phyloP scores from a whole-genome alignment of 139 green algal species.

The Coelastrella sp. region DNA sequence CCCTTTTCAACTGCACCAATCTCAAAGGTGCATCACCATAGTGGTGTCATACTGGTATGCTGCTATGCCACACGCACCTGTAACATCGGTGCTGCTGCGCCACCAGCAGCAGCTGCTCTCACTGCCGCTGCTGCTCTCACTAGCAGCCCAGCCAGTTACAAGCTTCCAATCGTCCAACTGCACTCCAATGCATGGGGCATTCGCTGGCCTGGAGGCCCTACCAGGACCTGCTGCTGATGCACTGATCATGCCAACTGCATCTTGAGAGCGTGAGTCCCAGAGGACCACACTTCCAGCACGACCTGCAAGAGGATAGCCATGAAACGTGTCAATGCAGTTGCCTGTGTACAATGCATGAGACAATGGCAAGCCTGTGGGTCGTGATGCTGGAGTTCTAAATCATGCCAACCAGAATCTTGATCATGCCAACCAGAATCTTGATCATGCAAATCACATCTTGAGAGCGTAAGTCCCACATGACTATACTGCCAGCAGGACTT shows the following conservation, averaged over 20 bases:
- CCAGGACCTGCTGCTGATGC: background rate
- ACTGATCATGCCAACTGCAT: background rate
- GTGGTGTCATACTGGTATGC: background rate
- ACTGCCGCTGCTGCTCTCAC: slow-evolving; percentile 1
- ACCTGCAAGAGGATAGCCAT: slow-evolving; percentile 16
- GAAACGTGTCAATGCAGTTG: background rate
- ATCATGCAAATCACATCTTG: too few species aligned
- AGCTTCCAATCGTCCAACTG: slow-evolving; percentile 72
- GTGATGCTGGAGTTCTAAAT: too few species aligned
- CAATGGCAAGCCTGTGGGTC: too few species aligned
- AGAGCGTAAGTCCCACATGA: too few species aligned
- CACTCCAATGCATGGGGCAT: slow-evolving; percentile 50
- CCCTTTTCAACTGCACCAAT: too few species aligned
- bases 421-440: too few species aligned
- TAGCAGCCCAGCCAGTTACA: slow-evolving; percentile 45
- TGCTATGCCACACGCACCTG: background rate
- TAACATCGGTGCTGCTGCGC: background rate
- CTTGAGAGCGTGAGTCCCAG: slow-evolving; percentile 46
- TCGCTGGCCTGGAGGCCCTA: background rate
- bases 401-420: too few species aligned
- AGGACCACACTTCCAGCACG: slow-evolving; percentile 51
- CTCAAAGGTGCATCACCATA: too few species aligned
- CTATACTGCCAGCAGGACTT: too few species aligned
- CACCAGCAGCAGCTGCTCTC: slow-evolving; percentile 21
- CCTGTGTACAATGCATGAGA: background rate